Evolutionary conservation across 768 basidiomycete species (phyloP).

Genomic region (Leccinum olivaceopallidum): DNA sequence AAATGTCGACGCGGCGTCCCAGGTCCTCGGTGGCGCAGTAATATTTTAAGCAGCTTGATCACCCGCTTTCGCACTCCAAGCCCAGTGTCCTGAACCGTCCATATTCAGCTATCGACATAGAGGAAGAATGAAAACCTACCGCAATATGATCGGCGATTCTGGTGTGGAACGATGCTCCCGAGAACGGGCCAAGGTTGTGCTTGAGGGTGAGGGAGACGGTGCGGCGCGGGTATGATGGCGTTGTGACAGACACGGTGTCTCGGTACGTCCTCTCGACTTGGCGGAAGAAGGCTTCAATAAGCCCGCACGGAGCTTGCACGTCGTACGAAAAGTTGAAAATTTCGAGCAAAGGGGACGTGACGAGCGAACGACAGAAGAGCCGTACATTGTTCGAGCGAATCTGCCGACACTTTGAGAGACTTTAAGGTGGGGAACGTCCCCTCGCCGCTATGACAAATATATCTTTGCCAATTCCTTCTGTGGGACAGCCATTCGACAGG

Average conservation of each 20-base stretch:
- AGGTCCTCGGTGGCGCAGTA: too few relatives aligned
- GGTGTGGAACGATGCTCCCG: conserved; percentile 11
- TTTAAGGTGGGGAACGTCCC: conserved; percentile 25
- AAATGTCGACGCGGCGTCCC: too few relatives aligned
- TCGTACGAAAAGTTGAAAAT: conserved; percentile 29
- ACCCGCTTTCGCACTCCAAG: too few relatives aligned
- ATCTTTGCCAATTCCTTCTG: background rate
- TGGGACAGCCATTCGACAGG: conserved; percentile 12
- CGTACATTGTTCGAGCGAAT: conserved; percentile 30
- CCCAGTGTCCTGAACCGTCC: too few relatives aligned
- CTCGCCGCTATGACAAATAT: background rate
- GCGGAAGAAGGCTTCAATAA: conserved; percentile 25
- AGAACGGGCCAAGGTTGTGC: conserved; percentile 24
- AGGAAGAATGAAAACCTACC: too few relatives aligned
- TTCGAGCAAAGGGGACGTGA: conserved; percentile 25
- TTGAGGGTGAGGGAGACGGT: conserved; percentile 29
- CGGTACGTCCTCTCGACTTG: conserved; percentile 22
- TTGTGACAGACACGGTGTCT: background rate
- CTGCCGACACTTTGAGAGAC: conserved; percentile 24
- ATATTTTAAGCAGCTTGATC: too few relatives aligned
- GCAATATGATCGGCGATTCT: too few relatives aligned
- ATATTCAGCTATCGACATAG: too few relatives aligned
- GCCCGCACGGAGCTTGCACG: conserved; percentile 22
- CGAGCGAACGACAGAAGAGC: conserved; percentile 20
- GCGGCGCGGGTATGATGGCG: background rate